These are phyloP conservation scores for Plasmodium chabaudi DNA, from an alignment of 169 alveolate genomes.

Conservation along the genomic window DNA sequence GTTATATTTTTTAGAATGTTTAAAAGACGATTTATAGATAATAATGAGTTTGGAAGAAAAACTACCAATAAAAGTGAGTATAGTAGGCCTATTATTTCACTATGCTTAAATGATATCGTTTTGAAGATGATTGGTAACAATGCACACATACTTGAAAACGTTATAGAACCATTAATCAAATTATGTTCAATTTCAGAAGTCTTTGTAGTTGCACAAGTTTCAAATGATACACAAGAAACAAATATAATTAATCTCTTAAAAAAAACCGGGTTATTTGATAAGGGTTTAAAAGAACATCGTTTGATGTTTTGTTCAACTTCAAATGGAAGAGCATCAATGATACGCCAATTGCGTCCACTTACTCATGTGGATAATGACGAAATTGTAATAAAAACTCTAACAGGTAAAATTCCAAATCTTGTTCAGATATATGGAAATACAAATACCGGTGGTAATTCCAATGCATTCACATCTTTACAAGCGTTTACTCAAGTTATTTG, in stretches of 20 bases:
- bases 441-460: conserved; percentile 48
- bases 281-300: conserved; percentile 78
- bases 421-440: conserved; percentile 67
- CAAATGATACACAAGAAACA: conserved; percentile 61
- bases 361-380: conserved; percentile 82
- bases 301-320: conserved; percentile 81
- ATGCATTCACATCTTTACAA: conserved; percentile 63
- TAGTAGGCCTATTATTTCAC: conserved; percentile 46
- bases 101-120: conserved; percentile 63
- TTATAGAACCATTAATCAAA: conserved; percentile 56
- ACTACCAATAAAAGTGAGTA: conserved; percentile 30
- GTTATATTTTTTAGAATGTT: conserved; percentile 51
- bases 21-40: conserved; percentile 47
- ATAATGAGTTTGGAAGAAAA: conserved; percentile 51
- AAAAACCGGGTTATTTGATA: conserved; percentile 42
- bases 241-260: conserved; percentile 56
- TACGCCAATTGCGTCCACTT: conserved; percentile 83
- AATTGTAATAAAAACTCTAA: conserved; percentile 75
- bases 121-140: conserved; percentile 39
- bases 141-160: conserved; percentile 42
- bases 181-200: conserved; percentile 50
- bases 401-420: conserved; percentile 79
- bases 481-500: conserved; percentile 72
- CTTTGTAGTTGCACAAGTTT: conserved; percentile 66
- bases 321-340: conserved; percentile 86